Evolutionary conservation across 2,329 filamentous ascomycete species (phyloP).

Genomic region (Didymella glomerata): DNA sequence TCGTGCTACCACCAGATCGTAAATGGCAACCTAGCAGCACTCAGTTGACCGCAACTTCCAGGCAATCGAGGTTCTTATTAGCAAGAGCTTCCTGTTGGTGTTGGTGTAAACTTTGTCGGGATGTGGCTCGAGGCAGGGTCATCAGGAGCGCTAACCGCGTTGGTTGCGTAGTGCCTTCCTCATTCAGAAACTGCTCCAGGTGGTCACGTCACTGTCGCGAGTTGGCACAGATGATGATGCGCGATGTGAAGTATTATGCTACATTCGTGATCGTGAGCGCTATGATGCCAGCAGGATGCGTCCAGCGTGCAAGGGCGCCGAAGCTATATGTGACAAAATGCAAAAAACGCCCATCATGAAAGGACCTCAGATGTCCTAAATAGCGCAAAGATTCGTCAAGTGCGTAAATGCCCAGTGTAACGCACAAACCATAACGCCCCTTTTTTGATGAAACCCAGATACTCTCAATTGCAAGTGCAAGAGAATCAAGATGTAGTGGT

Average conservation of each 20-base stretch:
- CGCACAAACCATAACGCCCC: constrained; percentile 12
- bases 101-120: not conserved
- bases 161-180: not conserved
- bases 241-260: not conserved
- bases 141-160: not conserved
- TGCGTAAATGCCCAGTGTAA: constrained; percentile 11
- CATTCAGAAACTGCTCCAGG: not conserved
- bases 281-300: not conserved
- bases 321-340: constrained; percentile 4
- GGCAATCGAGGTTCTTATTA: not conserved
- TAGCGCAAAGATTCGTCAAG: constrained; percentile 13
- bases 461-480: constrained; percentile 17
- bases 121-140: not conserved
- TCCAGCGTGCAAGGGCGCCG: constrained; percentile 7
- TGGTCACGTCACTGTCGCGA: not conserved
- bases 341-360: constrained; percentile 16
- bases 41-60: not conserved
- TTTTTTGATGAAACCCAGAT: constrained; percentile 15
- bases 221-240: not conserved
- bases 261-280: constrained; percentile 23
- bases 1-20: not conserved
- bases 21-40: not conserved
- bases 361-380: constrained; percentile 3
- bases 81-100: not conserved
- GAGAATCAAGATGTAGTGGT: constrained; percentile 21